These are phyloP conservation scores for Eustoma russellianum DNA, from an alignment of 257 asterid species.

Conservation along the genomic window DNA sequence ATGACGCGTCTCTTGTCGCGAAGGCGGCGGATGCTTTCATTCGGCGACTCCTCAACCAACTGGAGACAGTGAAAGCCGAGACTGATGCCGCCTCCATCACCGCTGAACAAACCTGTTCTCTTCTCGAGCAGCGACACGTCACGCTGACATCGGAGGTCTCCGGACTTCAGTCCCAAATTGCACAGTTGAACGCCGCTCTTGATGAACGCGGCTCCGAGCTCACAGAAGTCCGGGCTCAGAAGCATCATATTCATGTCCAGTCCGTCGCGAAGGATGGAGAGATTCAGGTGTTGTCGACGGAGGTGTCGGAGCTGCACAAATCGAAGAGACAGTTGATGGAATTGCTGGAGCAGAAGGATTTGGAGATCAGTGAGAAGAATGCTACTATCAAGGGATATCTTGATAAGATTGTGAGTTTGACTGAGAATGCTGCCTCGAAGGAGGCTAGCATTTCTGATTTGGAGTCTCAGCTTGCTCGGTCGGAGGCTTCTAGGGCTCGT, in stretches of 20 bases:
- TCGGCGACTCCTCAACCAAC: conserved; percentile 44
- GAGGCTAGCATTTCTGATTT: conserved; percentile 59
- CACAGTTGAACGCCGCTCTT: conserved; percentile 36
- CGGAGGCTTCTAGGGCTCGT: conserved; percentile 50
- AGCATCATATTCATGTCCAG: conserved; percentile 44
- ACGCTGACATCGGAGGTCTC: conserved; percentile 54
- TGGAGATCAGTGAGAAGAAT: conserved; percentile 73
- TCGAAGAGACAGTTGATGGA: conserved; percentile 90
- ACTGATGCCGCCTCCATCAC: conserved; percentile 83
- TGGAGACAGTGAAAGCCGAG: conserved; percentile 76
- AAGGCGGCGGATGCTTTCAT: conserved; percentile 84
- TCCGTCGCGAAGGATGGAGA: conserved; percentile 81
- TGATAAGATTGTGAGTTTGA: conserved; percentile 81
- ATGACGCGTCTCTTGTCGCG: conserved; percentile 48
- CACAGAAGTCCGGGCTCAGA: conserved; percentile 41
- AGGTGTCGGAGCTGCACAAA: conserved; percentile 57
- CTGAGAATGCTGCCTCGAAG: conserved; percentile 56
- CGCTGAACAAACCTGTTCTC: conserved; percentile 78
- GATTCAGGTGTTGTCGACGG: conserved; percentile 61
- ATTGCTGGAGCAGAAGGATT: conserved; percentile 66
- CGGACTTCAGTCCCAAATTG: conserved; percentile 40
- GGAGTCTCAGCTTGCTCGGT: conserved; percentile 61
- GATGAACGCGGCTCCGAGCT: conserved; percentile 48
- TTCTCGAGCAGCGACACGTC: conserved; percentile 73
- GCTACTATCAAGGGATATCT: conserved; percentile 67